Evolutionary conservation across 257 asterid genomes (phyloP).

Genomic region (Gardenia jasminoides): DNA sequence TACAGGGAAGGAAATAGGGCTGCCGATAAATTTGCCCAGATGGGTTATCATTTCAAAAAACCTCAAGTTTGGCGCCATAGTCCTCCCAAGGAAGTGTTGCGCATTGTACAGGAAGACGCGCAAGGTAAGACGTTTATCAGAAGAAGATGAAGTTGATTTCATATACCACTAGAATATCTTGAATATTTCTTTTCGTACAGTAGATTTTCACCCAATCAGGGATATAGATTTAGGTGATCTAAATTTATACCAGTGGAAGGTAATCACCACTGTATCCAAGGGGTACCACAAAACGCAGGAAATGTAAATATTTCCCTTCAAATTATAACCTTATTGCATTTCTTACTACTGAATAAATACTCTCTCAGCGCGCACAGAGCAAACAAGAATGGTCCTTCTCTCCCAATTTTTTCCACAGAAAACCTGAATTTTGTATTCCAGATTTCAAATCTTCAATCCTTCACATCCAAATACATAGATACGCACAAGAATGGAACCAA

Average conservation of each 20-base stretch:
- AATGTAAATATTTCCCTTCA: not conserved
- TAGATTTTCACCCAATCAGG: not conserved
- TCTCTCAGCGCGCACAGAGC: no score
- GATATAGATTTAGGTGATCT: not conserved
- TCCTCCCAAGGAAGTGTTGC: conserved; percentile 50
- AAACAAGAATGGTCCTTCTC: no score
- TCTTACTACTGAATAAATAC: no score
- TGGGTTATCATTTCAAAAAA: conserved; percentile 54
- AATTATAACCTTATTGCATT: not conserved
- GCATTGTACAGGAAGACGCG: conserved; percentile 58
- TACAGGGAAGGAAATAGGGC: conserved; percentile 74
- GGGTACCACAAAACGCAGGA: not conserved
- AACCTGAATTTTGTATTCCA: no score
- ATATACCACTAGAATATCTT: not conserved
- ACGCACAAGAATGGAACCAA: no score
- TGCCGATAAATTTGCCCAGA: conserved; percentile 67
- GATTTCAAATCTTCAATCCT: no score
- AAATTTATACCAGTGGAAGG: not conserved
- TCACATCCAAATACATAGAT: no score
- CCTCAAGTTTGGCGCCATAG: conserved; percentile 58
- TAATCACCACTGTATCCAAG: not conserved
- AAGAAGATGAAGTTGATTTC: conserved; percentile 30
- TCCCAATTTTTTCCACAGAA: no score
- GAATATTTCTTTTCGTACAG: no score
- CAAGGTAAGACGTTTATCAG: conserved; percentile 50